phyloP scores from a whole-genome alignment of 176 grass and related monocot species.

The Chrysopogon serrulatus region DNA sequence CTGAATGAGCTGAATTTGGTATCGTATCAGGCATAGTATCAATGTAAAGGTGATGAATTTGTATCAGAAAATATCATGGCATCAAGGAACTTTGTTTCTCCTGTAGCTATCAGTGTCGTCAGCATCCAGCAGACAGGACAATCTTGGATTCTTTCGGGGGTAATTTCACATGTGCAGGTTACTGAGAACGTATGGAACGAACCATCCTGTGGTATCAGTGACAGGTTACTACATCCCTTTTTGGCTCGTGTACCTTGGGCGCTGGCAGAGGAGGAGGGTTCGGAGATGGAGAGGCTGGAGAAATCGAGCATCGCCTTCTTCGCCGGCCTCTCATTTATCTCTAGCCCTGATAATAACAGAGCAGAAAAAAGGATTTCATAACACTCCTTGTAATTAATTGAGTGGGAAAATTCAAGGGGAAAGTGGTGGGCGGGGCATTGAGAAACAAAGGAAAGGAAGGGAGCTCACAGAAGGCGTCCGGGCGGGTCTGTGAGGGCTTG shows the following conservation, averaged over 20 bases:
- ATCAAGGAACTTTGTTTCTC: not conserved
- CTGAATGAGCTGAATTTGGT: not conserved
- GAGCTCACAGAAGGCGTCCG: constrained; percentile 72
- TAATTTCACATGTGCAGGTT: not conserved
- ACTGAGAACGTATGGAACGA: not conserved
- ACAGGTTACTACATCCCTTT: not conserved
- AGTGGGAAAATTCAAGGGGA: not conserved
- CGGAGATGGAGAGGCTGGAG: constrained; percentile 51
- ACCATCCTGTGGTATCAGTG: not conserved
- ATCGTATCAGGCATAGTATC: not conserved
- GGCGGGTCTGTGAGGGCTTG: constrained; percentile 54
- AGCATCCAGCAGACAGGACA: not conserved
- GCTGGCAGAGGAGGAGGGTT: not conserved
- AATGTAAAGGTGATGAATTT: not conserved
- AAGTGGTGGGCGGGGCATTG: not conserved
- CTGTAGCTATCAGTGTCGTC: too few relatives aligned
- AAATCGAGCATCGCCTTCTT: constrained; percentile 78
- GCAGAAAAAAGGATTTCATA: not conserved
- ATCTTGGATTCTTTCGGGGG: not conserved
- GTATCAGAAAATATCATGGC: not conserved
- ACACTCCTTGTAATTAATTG: too few relatives aligned
- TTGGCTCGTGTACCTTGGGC: constrained; percentile 35
- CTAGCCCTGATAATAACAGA: constrained; percentile 53
- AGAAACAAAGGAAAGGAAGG: not conserved
- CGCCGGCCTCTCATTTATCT: constrained; percentile 79